Evolutionary conservation across 768 basidiomycete genomes (phyloP), one percentile per base, ranked within the genome.

Genomic region (Xerocomellus intermedius): DNA sequence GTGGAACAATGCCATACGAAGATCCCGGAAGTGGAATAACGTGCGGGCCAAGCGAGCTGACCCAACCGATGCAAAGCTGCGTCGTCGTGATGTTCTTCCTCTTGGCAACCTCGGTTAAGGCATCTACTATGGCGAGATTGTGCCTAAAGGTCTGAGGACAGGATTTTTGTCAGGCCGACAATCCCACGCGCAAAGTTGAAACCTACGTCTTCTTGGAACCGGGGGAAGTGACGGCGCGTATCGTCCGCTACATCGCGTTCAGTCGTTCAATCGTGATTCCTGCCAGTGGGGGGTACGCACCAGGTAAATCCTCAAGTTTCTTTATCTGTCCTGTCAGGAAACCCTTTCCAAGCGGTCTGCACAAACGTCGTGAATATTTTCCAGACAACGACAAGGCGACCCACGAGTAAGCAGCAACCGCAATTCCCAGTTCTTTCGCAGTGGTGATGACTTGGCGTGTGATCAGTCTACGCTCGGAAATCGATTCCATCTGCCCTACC

Each of bases 331-430:
- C 81, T 0, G 79, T 77, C 35, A 84, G 68, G 62, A 82, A 71
- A 3, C 79, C 81, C 6, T 66, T 69, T 2, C 82, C 81, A 1
- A 83, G 74, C 1, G 82, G 82, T 32, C 78, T 85, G 66, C 48
- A 54, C 13, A 13, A 36, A 44, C 36, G 12, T 39, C 33, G 50
- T 48, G 21, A 47, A 19, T 0, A 12, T 10, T 42, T 55, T 17
- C 45, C 6, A 59, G 59, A 36, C n/a, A 24, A 33, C 12, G 12
- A 39, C 7, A 17, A 32, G 10, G 10, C 10, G 16, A 51, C 78
- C 22, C 38, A 80, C 79, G 82, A 80, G 61, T 87, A 87, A 32
- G 79, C 83, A 21, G 81, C 65, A n/a, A 86, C 77, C 8, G 82
- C 69, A 52, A 86, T 73, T 5, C 77, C 78, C 36, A 84, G 74